These are phyloP conservation scores for Sarcomyxa edulis DNA, from an alignment of 768 basidiomycete species.

Conservation along the genomic window DNA sequence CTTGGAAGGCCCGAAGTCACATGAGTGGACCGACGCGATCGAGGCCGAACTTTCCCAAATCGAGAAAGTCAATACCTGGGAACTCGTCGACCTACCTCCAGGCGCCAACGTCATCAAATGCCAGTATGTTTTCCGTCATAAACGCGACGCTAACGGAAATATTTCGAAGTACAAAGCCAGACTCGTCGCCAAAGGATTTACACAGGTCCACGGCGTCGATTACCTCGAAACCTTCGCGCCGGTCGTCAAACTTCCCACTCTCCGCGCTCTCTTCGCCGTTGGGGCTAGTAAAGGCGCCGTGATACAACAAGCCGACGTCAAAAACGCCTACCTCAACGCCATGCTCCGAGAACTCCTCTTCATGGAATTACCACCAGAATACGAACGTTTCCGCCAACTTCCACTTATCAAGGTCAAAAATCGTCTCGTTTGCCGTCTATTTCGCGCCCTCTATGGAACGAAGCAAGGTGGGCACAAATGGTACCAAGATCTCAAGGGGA, in stretches of 20 bases:
- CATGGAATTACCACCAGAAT: constrained; percentile 13
- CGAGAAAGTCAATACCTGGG: constrained; percentile 4
- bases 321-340: constrained; percentile 16
- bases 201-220: constrained; percentile 29
- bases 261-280: constrained; percentile 14
- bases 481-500: background rate
- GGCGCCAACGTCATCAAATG: constrained; percentile 1
- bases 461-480: constrained; percentile 5
- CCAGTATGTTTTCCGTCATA: constrained; percentile 4
- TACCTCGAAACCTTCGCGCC: constrained; percentile 23
- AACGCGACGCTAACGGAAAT: constrained; percentile 2
- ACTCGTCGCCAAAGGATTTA: constrained; percentile 21
- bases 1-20: background rate
- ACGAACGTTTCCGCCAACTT: too few relatives aligned
- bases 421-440: constrained; percentile 1
- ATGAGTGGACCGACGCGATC: constrained; percentile 10
- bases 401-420: constrained; percentile 23
- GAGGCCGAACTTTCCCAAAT: constrained; percentile 4
- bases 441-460: background rate
- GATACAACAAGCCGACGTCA: constrained; percentile 5
- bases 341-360: constrained; percentile 17
- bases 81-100: constrained; percentile 1
- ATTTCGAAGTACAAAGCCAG: constrained; percentile 4
- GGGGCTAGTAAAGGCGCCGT: constrained; percentile 4
- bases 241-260: constrained; percentile 12